phyloP scores from a whole-genome alignment of 768 basidiomycete species.

The Chiua virens region DNA sequence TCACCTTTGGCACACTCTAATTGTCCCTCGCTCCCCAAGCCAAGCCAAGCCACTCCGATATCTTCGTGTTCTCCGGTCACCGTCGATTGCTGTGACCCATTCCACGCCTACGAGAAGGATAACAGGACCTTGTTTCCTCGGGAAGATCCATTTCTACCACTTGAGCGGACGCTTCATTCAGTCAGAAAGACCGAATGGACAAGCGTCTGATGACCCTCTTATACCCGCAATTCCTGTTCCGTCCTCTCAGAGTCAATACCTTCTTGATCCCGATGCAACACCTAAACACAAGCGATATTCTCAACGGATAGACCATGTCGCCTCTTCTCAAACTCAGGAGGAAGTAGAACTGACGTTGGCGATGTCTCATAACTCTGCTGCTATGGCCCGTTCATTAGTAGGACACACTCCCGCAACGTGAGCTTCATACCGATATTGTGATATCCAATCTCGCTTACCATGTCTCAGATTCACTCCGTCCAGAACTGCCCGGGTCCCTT shows the following conservation, averaged over 20 bases:
- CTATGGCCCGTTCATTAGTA: not conserved
- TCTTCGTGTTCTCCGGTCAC: not conserved
- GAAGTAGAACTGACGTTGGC: slow-evolving; percentile 28
- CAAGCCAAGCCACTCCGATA: not conserved
- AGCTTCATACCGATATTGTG: not conserved
- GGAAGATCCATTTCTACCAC: not conserved
- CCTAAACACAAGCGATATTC: slow-evolving; percentile 37
- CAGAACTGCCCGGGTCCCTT: not conserved
- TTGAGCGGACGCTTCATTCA: not conserved
- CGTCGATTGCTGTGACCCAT: not conserved
- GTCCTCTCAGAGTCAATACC: slow-evolving; percentile 36
- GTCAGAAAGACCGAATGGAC: slow-evolving; percentile 2
- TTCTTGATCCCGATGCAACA: slow-evolving; percentile 30
- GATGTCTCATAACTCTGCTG: not conserved
- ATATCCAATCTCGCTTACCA: slow-evolving; percentile 10
- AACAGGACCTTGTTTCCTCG: not conserved
- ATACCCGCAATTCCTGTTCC: slow-evolving; percentile 17
- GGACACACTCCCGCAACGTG: slow-evolving; percentile 12
- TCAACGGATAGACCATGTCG: slow-evolving; percentile 16
- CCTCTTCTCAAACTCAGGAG: slow-evolving; percentile 34
- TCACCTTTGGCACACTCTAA: slow-evolving; percentile 4
- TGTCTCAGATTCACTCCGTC: not conserved
- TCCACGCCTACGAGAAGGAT: not conserved
- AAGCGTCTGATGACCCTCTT: not conserved
- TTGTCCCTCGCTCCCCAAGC: not conserved